phyloP scores from a whole-genome alignment of 2,329 filamentous ascomycete species.

The Verticillium albo-atrum region DNA sequence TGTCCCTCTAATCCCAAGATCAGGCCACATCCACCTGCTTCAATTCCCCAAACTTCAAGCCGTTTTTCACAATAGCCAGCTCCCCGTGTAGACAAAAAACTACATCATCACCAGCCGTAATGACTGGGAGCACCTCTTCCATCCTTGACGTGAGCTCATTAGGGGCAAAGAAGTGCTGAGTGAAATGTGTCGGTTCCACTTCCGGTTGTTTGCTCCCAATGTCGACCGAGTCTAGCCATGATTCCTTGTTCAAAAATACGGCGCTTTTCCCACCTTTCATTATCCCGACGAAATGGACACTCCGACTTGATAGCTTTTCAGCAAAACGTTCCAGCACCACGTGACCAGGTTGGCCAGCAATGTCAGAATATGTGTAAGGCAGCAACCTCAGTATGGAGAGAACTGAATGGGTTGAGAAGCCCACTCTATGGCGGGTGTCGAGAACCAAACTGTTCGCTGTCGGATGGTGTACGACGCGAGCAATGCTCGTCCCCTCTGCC shows the following conservation, averaged over 20 bases:
- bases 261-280: slow-evolving; percentile 6
- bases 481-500: no score
- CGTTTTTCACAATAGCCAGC: slow-evolving; percentile 14
- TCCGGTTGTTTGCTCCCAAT: background rate
- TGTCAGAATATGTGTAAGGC: no score
- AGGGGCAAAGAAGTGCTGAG: slow-evolving; percentile 14
- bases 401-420: slow-evolving; percentile 4
- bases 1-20: no score
- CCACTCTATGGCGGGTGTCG: slow-evolving; percentile 3
- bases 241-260: slow-evolving; percentile 12
- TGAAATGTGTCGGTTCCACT: slow-evolving; percentile 1
- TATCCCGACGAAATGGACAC: slow-evolving; percentile 11
- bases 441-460: slow-evolving; percentile 1
- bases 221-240: slow-evolving; percentile 12
- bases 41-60: slow-evolving; percentile 8
- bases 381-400: slow-evolving; percentile 6
- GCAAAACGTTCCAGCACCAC: background rate
- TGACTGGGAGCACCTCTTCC: slow-evolving; percentile 22
- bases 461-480: no score
- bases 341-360: no score
- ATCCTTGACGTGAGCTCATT: slow-evolving; percentile 12
- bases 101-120: slow-evolving; percentile 5
- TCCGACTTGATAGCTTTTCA: background rate
- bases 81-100: slow-evolving; percentile 13
- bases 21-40: slow-evolving; percentile 1